A percentile compares a stretch with the other conserved stretches of the same genome.
Conservation (phyloP, 306 rosid species). For the Gynostemma pentaphyllum region DNA sequence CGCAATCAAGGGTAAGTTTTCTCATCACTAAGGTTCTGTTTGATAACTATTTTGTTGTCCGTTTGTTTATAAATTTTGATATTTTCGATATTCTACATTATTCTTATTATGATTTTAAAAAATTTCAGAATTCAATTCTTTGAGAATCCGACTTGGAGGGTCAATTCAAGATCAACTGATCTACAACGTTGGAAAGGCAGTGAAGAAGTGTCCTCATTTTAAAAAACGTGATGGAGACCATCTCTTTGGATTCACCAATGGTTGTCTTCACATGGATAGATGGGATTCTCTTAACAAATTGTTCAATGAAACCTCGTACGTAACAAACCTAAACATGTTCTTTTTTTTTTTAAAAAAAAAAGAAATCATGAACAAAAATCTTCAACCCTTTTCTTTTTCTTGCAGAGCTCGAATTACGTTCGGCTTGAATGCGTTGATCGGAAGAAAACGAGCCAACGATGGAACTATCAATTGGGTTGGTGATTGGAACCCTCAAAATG, state of each 20-base stretch:
- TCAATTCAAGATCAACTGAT: slow-evolving; percentile 45
- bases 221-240: slow-evolving; percentile 11
- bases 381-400: neutral
- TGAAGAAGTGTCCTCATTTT: slow-evolving; percentile 13
- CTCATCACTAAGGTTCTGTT: no score
- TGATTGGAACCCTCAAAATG: slow-evolving; percentile 37
- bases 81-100: neutral
- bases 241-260: slow-evolving; percentile 40
- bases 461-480: slow-evolving; percentile 28
- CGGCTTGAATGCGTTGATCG: slow-evolving; percentile 42
- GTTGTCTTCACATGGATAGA: slow-evolving; percentile 29
- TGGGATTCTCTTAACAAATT: slow-evolving; percentile 43
- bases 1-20: slow-evolving; percentile 40
- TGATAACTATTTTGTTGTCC: no score
- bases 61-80: neutral
- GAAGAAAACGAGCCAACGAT: slow-evolving; percentile 21
- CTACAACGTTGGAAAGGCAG: slow-evolving; percentile 32
- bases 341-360: neutral
- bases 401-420: slow-evolving; percentile 42
- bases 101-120: neutral
- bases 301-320: slow-evolving; percentile 22
- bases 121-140: slow-evolving; percentile 18
- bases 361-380: neutral
- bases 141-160: slow-evolving; percentile 67
- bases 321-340: neutral